Conservation (phyloP, 495 filamentous ascomycete species). For the Podospora bellae-mahoneyi region DNA sequence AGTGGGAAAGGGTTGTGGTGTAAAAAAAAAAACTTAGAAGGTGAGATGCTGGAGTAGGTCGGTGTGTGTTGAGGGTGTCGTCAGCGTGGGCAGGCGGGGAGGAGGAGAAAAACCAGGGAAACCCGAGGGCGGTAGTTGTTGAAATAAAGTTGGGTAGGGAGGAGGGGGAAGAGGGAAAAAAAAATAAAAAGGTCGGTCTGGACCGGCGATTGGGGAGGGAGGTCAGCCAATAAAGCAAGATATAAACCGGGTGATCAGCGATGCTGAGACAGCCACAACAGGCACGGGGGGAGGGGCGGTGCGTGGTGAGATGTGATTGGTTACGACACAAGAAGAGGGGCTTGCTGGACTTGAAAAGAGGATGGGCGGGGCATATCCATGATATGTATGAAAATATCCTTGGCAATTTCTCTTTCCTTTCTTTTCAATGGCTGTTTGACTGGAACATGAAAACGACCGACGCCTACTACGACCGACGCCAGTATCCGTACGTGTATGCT, state of each 20-base stretch:
- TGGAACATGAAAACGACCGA: not conserved
- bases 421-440: too few species aligned
- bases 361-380: not conserved
- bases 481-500: not conserved
- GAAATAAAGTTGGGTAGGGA: not conserved
- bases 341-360: not conserved
- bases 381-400: not conserved
- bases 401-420: not conserved
- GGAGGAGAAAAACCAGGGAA: not conserved
- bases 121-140: not conserved
- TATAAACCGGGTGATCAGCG: not conserved
- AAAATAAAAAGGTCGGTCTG: not conserved
- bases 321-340: not conserved
- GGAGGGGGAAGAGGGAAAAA: not conserved
- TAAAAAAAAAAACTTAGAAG: not conserved
- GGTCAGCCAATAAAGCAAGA: not conserved
- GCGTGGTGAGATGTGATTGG: slow-evolving; percentile 3
- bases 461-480: not conserved
- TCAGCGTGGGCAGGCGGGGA: not conserved
- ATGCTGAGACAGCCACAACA: not conserved
- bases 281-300: not conserved
- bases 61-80: not conserved
- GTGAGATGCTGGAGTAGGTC: not conserved
- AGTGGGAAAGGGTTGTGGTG: not conserved
- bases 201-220: not conserved